phyloP scores from a whole-genome alignment of 176 grass and related monocot species.

The Tillandsia leiboldiana region DNA sequence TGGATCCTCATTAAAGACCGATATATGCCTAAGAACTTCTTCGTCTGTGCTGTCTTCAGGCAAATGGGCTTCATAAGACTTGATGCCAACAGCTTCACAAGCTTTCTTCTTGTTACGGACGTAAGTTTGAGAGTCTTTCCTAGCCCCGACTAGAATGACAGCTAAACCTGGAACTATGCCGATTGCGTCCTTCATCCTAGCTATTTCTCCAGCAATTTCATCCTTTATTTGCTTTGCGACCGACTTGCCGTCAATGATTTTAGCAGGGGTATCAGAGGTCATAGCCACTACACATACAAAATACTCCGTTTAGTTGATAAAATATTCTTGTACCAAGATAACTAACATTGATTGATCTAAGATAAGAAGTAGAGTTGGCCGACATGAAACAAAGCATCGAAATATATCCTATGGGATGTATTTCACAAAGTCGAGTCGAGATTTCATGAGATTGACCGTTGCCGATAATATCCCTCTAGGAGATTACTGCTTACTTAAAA shows the following conservation, averaged over 20 bases:
- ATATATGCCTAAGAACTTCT: constrained; percentile 65
- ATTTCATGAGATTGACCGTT: not conserved
- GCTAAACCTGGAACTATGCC: constrained; percentile 69
- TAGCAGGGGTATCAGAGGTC: constrained; percentile 28
- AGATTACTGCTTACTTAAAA: not conserved
- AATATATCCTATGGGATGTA: not conserved
- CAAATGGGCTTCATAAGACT: constrained; percentile 67
- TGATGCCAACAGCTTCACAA: constrained; percentile 71
- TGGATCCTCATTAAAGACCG: constrained; percentile 59
- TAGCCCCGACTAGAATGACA: constrained; percentile 70
- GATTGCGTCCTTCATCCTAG: constrained; percentile 50
- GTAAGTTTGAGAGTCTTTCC: constrained; percentile 87
- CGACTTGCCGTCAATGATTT: constrained; percentile 75
- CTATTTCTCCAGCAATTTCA: constrained; percentile 46
- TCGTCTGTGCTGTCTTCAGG: constrained; percentile 68
- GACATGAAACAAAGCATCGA: not conserved
- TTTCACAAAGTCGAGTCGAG: not conserved
- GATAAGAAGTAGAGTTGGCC: not conserved
- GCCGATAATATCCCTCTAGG: not conserved
- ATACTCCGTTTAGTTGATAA: not conserved
- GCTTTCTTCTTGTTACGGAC: constrained; percentile 96
- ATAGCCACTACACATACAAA: constrained; percentile 26
- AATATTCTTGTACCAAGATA: not conserved
- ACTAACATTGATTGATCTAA: not conserved
- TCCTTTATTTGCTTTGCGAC: constrained; percentile 71